Percentiles rank a stretch among this genome's conserved stretches.
Evolutionary conservation across 106 monocot genomes (phyloP).

Genomic region (Xerophyta viscosa): DNA sequence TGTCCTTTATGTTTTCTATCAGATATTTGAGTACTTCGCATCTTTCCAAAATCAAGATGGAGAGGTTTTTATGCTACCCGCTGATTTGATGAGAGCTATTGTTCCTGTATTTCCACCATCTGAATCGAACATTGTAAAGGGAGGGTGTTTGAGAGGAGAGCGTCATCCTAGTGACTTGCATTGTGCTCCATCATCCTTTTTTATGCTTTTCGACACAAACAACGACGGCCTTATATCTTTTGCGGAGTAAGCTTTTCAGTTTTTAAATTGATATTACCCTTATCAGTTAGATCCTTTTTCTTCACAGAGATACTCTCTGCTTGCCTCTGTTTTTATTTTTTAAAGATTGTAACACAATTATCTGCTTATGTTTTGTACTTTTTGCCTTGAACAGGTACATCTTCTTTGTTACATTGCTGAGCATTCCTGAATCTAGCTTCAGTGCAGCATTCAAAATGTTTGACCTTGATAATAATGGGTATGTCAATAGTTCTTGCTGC

Average conservation of each 20-base stretch:
- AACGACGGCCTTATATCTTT: slow-evolving; percentile 93
- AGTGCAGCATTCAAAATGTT: slow-evolving; percentile 93
- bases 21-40: slow-evolving; percentile 98
- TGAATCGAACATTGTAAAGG: slow-evolving; percentile 66
- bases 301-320: background rate
- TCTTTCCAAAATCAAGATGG: slow-evolving; percentile 55
- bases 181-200: slow-evolving; percentile 72
- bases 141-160: slow-evolving; percentile 81
- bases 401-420: slow-evolving; percentile 91
- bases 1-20: slow-evolving; percentile 6
- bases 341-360: background rate
- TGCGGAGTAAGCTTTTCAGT: slow-evolving; percentile 71
- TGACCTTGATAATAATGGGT: slow-evolving; percentile 85
- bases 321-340: background rate
- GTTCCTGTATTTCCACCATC: slow-evolving; percentile 97
- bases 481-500: slow-evolving; percentile 6
- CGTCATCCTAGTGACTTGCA: slow-evolving; percentile 54
- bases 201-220: slow-evolving; percentile 96
- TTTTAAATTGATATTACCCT: background rate
- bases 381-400: slow-evolving; percentile 65
- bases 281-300: no score
- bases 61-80: slow-evolving; percentile 72
- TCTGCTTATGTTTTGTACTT: background rate
- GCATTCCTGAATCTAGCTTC: slow-evolving; percentile 94
- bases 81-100: slow-evolving; percentile 90